Conservation (phyloP, 352 stramenopile species). For the Pythium rishiriense region DNA sequence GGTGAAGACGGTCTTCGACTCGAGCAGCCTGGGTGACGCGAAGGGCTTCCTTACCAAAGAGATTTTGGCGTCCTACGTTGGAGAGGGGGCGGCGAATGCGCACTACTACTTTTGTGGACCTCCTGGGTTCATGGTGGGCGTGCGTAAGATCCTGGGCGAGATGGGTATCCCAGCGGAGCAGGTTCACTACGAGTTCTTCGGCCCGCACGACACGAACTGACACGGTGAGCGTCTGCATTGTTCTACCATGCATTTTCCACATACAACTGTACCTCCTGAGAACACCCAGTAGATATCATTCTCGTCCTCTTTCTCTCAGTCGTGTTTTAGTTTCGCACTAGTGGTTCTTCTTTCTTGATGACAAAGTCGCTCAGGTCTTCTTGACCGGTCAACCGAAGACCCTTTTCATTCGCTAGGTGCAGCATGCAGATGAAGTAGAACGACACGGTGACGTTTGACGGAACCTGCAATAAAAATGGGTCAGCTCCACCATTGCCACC, state of each 20-base stretch:
- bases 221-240: not conserved
- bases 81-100: slow-evolving; percentile 32
- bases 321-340: slow-evolving; percentile 4
- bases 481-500: slow-evolving; percentile 1
- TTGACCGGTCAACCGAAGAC: slow-evolving; percentile 83
- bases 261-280: slow-evolving; percentile 9
- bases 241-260: slow-evolving; percentile 20
- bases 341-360: slow-evolving; percentile 41
- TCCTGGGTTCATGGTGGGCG: slow-evolving; percentile 50
- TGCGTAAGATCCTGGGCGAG: slow-evolving; percentile 39
- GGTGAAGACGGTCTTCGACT: slow-evolving; percentile 36
- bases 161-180: slow-evolving; percentile 39
- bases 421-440: slow-evolving; percentile 99
- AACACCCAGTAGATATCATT: slow-evolving; percentile 3
- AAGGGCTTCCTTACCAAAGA: slow-evolving; percentile 31
- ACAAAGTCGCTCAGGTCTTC: slow-evolving; percentile 78
- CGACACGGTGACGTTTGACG: slow-evolving; percentile 94
- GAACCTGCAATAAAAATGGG: slow-evolving; percentile 53
- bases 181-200: slow-evolving; percentile 69
- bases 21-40: slow-evolving; percentile 11
- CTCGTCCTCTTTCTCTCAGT: not conserved
- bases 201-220: slow-evolving; percentile 46
- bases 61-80: slow-evolving; percentile 37
- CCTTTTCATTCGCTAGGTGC: slow-evolving; percentile 99
- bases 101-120: slow-evolving; percentile 65